Conservation (phyloP, 139 green algal genomes). For the Raphidocelis subcapitata region DNA sequence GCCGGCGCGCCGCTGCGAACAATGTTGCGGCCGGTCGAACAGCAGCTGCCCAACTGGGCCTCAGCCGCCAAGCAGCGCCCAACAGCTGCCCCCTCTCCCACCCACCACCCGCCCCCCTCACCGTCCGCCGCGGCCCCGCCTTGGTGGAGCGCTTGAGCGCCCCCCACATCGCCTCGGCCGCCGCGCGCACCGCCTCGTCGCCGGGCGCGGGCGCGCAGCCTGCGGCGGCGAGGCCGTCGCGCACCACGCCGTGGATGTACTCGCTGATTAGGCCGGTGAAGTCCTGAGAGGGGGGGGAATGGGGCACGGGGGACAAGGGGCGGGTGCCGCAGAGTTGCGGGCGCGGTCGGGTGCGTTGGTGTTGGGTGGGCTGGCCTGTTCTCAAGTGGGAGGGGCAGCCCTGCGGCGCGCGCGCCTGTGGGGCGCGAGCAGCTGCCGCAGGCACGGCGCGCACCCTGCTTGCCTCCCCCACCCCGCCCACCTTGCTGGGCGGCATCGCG, state of each 20-base stretch:
- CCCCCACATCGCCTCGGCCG: conserved; percentile 62
- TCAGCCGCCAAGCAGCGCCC: too few relatives aligned
- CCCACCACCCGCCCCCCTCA: conserved; percentile 25
- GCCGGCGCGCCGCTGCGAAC: too few relatives aligned
- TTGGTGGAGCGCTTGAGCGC: conserved; percentile 89
- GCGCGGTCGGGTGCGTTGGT: background rate
- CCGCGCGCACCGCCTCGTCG: conserved; percentile 39
- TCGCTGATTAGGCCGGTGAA: conserved; percentile 88
- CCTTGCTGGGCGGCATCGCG: conserved; percentile 85
- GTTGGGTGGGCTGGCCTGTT: too few relatives aligned
- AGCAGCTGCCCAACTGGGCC: too few relatives aligned
- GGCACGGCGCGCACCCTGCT: too few relatives aligned
- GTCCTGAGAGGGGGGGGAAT: conserved; percentile 44
- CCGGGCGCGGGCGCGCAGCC: background rate
- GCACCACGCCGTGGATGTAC: conserved; percentile 78
- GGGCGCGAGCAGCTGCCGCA: too few relatives aligned
- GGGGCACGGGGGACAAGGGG: too few relatives aligned
- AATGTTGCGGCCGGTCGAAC: too few relatives aligned
- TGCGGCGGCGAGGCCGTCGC: conserved; percentile 38
- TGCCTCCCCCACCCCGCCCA: too few relatives aligned
- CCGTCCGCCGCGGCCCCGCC: conserved; percentile 77
- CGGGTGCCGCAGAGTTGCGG: background rate
- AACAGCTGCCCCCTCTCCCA: too few relatives aligned
- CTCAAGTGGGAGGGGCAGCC: too few relatives aligned
- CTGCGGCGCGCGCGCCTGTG: too few relatives aligned